Base-by-base conservation (phyloP, 2,329 filamentous ascomycete genomes). In the Penicillium sclerotiorum region DNA sequence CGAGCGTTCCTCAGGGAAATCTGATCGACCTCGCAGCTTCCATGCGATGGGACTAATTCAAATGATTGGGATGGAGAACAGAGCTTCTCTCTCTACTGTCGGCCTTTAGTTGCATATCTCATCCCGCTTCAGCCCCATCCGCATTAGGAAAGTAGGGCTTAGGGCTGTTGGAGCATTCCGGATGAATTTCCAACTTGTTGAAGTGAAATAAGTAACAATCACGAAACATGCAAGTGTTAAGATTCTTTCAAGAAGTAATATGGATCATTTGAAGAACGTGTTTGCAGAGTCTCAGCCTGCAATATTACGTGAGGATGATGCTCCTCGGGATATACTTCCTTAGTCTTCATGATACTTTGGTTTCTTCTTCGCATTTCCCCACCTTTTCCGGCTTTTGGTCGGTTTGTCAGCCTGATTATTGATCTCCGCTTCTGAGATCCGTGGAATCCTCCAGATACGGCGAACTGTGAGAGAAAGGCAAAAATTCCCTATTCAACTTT, bases 391-490 rank as follows among this genome's bases (percentile, higher is more conserved):
- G 47, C 27, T 28, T 11, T 22, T 11, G 18, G 21, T 28, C 58
- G 30, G 33, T 67, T 67, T 67, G 64, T 67, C 64, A 67, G 64
- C 64, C 36, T 59, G 47, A 56, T 59, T 57, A 58, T 59, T 50
- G 55, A 55, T 61, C 62, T 56, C 39, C 51, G 23, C 49, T 39
- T 30, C 25, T 32, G 12, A 21, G 15, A 42, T 42, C 40, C 40
- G 40, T 43, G 40, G 40, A 43, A 32, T 22, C 27, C n/a, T 17
- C 12, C 52, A 17, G 23, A 23, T 33, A 35, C 33, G 38, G 37
- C 43, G 28, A 43, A 15, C 23, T 37, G 22, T 13, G 9, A 28
- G 20, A 5, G 13, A 30, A 28, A 3, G 18, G 8, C 1, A n/a
- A n/a, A 45, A 28, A 23, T 25, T 45, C 23, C 40, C 37, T 45